These are phyloP conservation scores for Phanerodontia chrysosporium DNA, from an alignment of 768 basidiomycete species.

Conservation along the genomic window DNA sequence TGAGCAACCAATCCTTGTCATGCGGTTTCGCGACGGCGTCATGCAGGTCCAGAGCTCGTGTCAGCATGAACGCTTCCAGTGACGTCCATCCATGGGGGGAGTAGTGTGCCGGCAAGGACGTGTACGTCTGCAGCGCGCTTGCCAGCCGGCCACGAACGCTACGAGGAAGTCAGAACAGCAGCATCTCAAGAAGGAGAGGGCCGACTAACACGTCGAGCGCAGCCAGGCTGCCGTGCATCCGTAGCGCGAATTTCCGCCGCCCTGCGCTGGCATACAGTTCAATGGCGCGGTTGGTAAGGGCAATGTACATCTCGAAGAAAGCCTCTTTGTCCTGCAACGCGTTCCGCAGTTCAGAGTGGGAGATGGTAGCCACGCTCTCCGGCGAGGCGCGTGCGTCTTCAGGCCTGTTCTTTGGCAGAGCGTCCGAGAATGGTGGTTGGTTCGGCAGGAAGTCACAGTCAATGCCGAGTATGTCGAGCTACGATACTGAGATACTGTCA, in stretches of 20 bases:
- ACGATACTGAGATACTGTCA: conserved; percentile 2
- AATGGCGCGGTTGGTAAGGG: conserved; percentile 75
- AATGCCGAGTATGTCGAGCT: conserved; percentile 88
- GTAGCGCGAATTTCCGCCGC: conserved; percentile 80
- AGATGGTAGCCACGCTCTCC: conserved; percentile 38
- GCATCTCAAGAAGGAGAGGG: neutral
- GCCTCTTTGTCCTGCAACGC: conserved; percentile 50
- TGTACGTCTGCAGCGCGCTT: conserved; percentile 65
- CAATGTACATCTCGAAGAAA: conserved; percentile 78
- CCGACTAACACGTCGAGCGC: conserved; percentile 79
- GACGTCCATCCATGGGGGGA: conserved; percentile 79
- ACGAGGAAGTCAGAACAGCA: neutral
- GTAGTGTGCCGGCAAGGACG: conserved; percentile 83
- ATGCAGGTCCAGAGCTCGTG: conserved; percentile 68
- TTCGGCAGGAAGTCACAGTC: conserved; percentile 65
- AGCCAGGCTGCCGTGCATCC: conserved; percentile 81
- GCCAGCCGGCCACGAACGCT: conserved; percentile 50
- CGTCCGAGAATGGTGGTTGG: conserved; percentile 66
- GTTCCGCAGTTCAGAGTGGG: conserved; percentile 54
- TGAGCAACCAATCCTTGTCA: conserved; percentile 78
- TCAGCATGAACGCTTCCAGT: conserved; percentile 75
- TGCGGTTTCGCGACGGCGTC: conserved; percentile 47
- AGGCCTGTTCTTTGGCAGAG: conserved; percentile 23
- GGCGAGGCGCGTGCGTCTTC: conserved; percentile 3
- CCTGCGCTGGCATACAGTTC: conserved; percentile 82